Percentiles rank a stretch among this genome's conserved stretches.
Conservation (phyloP, 768 basidiomycete species). For the Rubroboletus pulcherrimus region DNA sequence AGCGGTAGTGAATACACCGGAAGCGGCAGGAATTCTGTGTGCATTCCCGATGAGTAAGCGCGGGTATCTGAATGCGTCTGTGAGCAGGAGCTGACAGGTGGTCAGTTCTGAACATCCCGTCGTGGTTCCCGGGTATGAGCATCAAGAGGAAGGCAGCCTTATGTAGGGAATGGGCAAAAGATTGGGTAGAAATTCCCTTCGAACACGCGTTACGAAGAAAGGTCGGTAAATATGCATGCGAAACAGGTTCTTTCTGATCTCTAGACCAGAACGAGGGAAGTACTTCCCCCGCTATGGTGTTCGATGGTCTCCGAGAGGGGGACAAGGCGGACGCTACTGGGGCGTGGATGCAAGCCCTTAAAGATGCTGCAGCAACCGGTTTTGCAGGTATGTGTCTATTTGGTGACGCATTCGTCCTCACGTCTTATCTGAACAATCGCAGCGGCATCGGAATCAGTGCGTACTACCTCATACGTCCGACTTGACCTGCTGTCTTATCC, state of each 20-base stretch:
- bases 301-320: slow-evolving; percentile 10
- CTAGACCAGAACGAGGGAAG: slow-evolving; percentile 7
- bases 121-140: slow-evolving; percentile 19
- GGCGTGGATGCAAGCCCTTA: slow-evolving; percentile 4
- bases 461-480: not conserved
- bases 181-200: slow-evolving; percentile 26
- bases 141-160: slow-evolving; percentile 12
- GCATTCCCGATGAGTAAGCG: slow-evolving; percentile 15
- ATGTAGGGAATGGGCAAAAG: slow-evolving; percentile 2
- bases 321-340: not conserved
- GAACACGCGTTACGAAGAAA: slow-evolving; percentile 25
- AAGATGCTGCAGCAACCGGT: slow-evolving; percentile 16
- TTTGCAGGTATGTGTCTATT: slow-evolving; percentile 6
- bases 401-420: not conserved
- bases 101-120: slow-evolving; percentile 15
- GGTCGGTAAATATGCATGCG: slow-evolving; percentile 12
- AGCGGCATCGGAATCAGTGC: slow-evolving; percentile 18
- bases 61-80: not conserved
- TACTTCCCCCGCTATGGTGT: slow-evolving; percentile 13
- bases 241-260: not conserved
- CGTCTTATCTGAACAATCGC: not conserved
- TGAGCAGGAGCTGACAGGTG: not conserved
- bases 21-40: slow-evolving; percentile 9
- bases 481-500: not conserved
- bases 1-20: not conserved